Conservation (phyloP, 73 alveolate species). For the Symbiodinium natans region DNA sequence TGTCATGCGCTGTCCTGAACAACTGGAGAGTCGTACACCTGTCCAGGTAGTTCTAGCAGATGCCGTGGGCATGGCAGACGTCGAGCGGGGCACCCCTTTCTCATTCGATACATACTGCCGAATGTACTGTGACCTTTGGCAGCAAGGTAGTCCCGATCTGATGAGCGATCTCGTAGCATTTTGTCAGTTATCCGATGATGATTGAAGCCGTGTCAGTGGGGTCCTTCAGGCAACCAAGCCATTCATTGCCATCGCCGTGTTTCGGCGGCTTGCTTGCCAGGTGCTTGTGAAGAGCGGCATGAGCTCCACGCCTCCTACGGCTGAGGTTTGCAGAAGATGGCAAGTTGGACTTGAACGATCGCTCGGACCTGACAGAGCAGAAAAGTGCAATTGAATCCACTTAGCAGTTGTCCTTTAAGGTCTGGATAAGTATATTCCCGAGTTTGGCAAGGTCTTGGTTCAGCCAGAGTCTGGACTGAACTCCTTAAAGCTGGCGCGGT, state of each 20-base stretch:
- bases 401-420: background rate
- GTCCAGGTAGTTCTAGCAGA: constrained; percentile 60
- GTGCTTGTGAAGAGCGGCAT: background rate
- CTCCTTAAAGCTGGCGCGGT: too few species aligned
- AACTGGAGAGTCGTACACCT: background rate
- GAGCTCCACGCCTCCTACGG: background rate
- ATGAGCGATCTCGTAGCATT: too few species aligned
- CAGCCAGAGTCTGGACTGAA: background rate
- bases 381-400: background rate
- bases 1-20: too few species aligned
- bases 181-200: too few species aligned
- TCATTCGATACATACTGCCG: constrained; percentile 53
- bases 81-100: constrained; percentile 25
- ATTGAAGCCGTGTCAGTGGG: too few species aligned
- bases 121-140: constrained; percentile 46
- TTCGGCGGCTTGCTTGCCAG: background rate
- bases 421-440: constrained; percentile 45
- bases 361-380: background rate
- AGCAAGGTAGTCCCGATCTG: too few species aligned
- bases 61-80: constrained; percentile 53
- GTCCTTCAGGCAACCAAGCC: constrained; percentile 72
- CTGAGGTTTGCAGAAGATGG: constrained; percentile 40
- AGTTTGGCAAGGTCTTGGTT: constrained; percentile 26
- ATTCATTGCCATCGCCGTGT: constrained; percentile 51
- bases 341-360: constrained; percentile 26